Evolutionary conservation across 352 stramenopile species (phyloP), one percentile per base, ranked within the genome.

Genomic region (Saprolegnia parasitica): DNA sequence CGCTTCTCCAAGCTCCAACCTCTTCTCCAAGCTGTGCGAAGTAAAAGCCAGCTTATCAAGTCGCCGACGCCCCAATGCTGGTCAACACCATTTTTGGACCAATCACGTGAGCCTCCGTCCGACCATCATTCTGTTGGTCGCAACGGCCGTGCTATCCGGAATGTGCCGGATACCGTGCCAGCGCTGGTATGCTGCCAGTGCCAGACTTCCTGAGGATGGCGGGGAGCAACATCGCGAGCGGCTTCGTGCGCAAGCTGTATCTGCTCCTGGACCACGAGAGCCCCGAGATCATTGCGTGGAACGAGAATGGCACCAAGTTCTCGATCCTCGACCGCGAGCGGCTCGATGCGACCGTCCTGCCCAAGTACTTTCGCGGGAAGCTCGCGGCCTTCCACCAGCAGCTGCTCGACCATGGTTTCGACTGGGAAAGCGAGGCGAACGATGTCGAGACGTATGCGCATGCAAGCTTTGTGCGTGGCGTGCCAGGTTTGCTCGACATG

Each of bases 161-260:
- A 29, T 4, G 18, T 32, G 9, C 56, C 47, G 18, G 18, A 65
- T 65, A 15, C 32, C 35, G 32, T 65, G 46, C 46, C 20, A 23
- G 46, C 5, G 46, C 46, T 24, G 46, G 20, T 15, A n/a, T 26
- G 21, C 16, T 20, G 20, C 23, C 26, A 65, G 16, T 65, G 23
- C 29, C 29, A 35, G 29, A 35, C 29, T 35, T 54, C 18, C 56
- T 23, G 60, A 13, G 4, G 4, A 81, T 78, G 74, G 71, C 72
- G 52, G 73, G 20, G 5, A 45, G 75, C 47, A 81, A 77, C 64
- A 92, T 92, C 75, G 78, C 82, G 10, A 88, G 80, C 62, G 84
- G 82, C 67, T 92, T 92, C 64, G 81, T 92, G 72, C 78, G 84
- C 66, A 92, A 92, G 72, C 81, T 92, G 23, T 92, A 92, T 75